Evolutionary conservation across 371 early-diverging fungal species (phyloP), one percentile per base, ranked within the genome.

Genomic region (Chytridium lagenaria): DNA sequence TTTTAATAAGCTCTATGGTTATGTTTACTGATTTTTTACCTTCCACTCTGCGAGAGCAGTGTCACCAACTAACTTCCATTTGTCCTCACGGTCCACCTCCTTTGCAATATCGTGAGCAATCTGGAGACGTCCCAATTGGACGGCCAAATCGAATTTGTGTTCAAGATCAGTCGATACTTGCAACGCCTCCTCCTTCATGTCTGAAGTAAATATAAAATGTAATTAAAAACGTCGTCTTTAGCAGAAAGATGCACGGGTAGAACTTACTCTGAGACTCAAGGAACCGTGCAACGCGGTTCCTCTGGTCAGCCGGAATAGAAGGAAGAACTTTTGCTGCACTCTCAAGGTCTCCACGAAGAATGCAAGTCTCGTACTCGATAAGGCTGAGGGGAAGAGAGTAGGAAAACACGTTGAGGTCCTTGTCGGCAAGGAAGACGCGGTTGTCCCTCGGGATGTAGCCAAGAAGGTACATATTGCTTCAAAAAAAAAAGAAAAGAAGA

Each of bases 311-410:
- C 38, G 97, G 92, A n/a, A 98, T 89, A 19, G 87, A 84, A 5
- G 96, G 95, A 59, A 98, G 81, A 70, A 98, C 74, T 19, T 79
- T 76, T 33, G 88, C 87, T 19, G 98, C 98, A 1, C 89, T 77
- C 22, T 91, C 95, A 52, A 94, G 70, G 79, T 98, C 98, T 12
- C 93, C 94, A 61, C 97, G 93, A 51, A 98, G 85, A 59, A 98
- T 88, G 1, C 96, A 95, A 0, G 96, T 98, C 81, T 98, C 97
- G 80, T 97, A 98, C 84, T 97, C 95, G 70, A 99, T 92, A 31
- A 98, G 91, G 0, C 91, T 89, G 66, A 98, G 78, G 3, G 99
- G 96, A 66, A 98, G 84, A n/a, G 89, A 84, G 80, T 95, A 98
- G 81, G 94, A 92, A 78, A 90, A 90, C 36, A 97, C 87, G 65